These are phyloP conservation scores for Ettlia oleoabundans DNA, from an alignment of 139 green algal genomes.

Conservation along the genomic window DNA sequence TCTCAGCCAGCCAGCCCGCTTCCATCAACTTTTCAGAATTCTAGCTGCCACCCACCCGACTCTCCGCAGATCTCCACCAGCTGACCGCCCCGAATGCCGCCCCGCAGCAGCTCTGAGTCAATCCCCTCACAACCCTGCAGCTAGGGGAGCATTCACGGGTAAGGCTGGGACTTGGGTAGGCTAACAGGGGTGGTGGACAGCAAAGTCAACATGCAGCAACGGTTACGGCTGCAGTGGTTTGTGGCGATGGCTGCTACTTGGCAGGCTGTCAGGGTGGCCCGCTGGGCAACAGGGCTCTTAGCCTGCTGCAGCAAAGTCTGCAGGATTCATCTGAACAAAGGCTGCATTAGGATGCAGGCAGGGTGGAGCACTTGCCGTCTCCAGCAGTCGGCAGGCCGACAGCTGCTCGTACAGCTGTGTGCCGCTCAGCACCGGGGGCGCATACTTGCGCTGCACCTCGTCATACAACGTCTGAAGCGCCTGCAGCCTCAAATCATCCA, in stretches of 20 bases:
- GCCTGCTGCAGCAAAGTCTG: background rate
- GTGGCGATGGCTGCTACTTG: no score
- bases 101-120: conserved; percentile 36
- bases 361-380: conserved; percentile 5
- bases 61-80: conserved; percentile 44
- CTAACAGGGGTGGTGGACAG: no score
- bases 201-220: no score
- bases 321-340: background rate
- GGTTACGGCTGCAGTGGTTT: no score
- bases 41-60: background rate
- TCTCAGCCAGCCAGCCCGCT: no score
- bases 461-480: conserved; percentile 1
- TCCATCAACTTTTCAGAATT: background rate
- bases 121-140: conserved; percentile 29
- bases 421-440: conserved; percentile 13
- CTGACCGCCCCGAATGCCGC: conserved; percentile 39
- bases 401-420: conserved; percentile 15
- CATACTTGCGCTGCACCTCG: background rate
- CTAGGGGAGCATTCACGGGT: no score
- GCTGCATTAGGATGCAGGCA: no score
- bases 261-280: background rate
- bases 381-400: background rate
- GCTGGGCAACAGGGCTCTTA: background rate
- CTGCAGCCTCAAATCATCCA: background rate
- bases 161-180: no score